These are phyloP conservation scores for Fraxinus albicans DNA, from an alignment of 305 asterid genomes.

Conservation along the genomic window DNA sequence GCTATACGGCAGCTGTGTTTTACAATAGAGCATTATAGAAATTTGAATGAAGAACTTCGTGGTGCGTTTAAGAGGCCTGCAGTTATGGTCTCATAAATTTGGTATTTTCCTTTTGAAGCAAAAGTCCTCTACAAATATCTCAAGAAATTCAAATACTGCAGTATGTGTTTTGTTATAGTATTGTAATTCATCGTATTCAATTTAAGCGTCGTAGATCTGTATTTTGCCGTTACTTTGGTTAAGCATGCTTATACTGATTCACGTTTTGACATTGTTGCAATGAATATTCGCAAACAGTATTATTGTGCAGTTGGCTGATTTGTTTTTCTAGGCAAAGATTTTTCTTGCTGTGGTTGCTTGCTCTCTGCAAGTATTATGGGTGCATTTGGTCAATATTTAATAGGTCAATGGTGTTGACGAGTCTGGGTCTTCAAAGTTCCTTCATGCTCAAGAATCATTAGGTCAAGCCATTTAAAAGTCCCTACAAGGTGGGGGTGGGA, in stretches of 20 bases:
- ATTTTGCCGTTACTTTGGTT: constrained; percentile 14
- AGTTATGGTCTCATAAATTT: constrained; percentile 12
- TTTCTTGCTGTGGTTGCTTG: not conserved
- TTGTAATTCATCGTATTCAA: constrained; percentile 1
- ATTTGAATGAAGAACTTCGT: constrained; percentile 54
- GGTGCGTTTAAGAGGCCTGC: constrained; percentile 25
- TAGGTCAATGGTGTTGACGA: not conserved
- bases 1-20: constrained; percentile 86
- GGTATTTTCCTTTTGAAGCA: constrained; percentile 7
- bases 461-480: not conserved
- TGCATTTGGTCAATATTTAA: not conserved
- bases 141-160: not conserved
- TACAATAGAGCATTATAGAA: constrained; percentile 69
- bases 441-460: not conserved
- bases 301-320: not conserved
- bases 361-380: not conserved
- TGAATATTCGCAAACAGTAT: not conserved
- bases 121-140: not conserved
- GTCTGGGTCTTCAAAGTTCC: not conserved
- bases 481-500: not conserved
- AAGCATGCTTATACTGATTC: not conserved
- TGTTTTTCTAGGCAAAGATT: not conserved
- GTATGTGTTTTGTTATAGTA: not conserved
- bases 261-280: constrained; percentile 8
- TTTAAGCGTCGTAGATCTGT: constrained; percentile 3